phyloP scores from a whole-genome alignment of 129 eudicot species.

The sunflower (Helianthus annuus) region DNA sequence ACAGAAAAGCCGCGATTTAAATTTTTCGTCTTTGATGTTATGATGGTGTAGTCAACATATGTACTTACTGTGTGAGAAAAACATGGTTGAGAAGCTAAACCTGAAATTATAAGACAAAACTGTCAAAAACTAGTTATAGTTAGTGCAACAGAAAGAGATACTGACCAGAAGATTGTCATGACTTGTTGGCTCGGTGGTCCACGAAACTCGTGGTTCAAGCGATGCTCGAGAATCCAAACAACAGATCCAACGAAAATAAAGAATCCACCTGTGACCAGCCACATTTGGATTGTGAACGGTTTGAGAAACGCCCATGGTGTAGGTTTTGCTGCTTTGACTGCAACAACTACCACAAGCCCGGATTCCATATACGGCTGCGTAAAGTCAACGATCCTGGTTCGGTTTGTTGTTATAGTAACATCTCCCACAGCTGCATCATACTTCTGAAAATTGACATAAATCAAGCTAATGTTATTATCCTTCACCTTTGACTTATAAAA shows the following conservation, averaged over 20 bases:
- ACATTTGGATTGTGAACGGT: slow-evolving; percentile 88
- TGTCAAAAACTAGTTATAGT: neutral
- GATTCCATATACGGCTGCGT: slow-evolving; percentile 97
- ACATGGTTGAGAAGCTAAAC: slow-evolving; percentile 99
- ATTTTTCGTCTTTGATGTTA: neutral
- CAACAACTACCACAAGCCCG: slow-evolving; percentile 79
- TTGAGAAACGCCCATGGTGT: slow-evolving; percentile 90
- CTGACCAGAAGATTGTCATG: slow-evolving; percentile 81
- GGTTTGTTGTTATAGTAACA: slow-evolving; percentile 76
- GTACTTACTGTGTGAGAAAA: slow-evolving; percentile 92
- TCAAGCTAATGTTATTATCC: slow-evolving; percentile 21
- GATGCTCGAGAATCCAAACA: slow-evolving; percentile 94
- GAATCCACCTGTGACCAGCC: slow-evolving; percentile 80
- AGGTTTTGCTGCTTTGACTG: slow-evolving; percentile 52
- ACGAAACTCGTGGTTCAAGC: slow-evolving; percentile 81
- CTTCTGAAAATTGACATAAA: slow-evolving; percentile 45
- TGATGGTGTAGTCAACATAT: slow-evolving; percentile 6
- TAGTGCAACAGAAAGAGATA: slow-evolving; percentile 8
- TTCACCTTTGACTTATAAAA: slow-evolving; percentile 19
- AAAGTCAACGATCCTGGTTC: slow-evolving; percentile 91
- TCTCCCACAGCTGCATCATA: slow-evolving; percentile 99
- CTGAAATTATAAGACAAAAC: slow-evolving; percentile 47
- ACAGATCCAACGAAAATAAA: slow-evolving; percentile 85
- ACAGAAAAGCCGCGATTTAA: neutral
- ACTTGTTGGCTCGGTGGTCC: slow-evolving; percentile 94